Percentiles rank a stretch among this genome's conserved stretches.
phyloP scores from a whole-genome alignment of 768 basidiomycete genomes.

The Phanerochaete carnosa region DNA sequence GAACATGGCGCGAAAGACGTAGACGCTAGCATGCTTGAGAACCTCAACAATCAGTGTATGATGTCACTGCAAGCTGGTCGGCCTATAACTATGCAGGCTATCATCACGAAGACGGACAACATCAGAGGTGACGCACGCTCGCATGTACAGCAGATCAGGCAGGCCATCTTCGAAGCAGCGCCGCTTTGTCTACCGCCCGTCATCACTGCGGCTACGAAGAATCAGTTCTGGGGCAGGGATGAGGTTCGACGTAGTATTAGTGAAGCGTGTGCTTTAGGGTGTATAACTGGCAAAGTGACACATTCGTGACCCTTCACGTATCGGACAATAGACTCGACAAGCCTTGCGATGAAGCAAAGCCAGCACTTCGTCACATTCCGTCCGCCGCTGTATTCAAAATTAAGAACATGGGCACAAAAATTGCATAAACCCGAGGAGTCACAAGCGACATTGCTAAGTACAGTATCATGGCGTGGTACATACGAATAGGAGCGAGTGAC shows the following conservation, averaged over 20 bases:
- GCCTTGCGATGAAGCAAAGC: neutral
- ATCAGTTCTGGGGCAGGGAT: slow-evolving; percentile 52
- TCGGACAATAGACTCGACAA: neutral
- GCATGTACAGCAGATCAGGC: slow-evolving; percentile 39
- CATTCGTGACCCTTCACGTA: neutral
- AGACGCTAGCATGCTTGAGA: slow-evolving; percentile 60
- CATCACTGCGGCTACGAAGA: slow-evolving; percentile 50
- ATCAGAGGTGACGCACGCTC: slow-evolving; percentile 30
- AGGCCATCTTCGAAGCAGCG: slow-evolving; percentile 47
- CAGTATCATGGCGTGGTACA: neutral
- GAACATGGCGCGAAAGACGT: slow-evolving; percentile 55
- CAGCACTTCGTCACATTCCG: neutral
- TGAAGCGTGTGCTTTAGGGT: slow-evolving; percentile 50
- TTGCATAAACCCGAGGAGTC: neutral
- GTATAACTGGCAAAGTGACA: neutral
- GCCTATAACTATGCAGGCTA: slow-evolving; percentile 57
- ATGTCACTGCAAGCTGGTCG: slow-evolving; percentile 30
- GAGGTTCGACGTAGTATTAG: slow-evolving; percentile 53
- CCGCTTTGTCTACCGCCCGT: slow-evolving; percentile 69
- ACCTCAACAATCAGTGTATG: slow-evolving; percentile 38
- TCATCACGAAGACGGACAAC: slow-evolving; percentile 70
- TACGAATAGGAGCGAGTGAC: neutral
- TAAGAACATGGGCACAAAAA: neutral
- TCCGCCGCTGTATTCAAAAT: too few species aligned
- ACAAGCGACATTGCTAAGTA: neutral